Evolutionary conservation across 306 rosid species (phyloP), one percentile per base, ranked within the genome.

Genomic region (Cicer judaicum): DNA sequence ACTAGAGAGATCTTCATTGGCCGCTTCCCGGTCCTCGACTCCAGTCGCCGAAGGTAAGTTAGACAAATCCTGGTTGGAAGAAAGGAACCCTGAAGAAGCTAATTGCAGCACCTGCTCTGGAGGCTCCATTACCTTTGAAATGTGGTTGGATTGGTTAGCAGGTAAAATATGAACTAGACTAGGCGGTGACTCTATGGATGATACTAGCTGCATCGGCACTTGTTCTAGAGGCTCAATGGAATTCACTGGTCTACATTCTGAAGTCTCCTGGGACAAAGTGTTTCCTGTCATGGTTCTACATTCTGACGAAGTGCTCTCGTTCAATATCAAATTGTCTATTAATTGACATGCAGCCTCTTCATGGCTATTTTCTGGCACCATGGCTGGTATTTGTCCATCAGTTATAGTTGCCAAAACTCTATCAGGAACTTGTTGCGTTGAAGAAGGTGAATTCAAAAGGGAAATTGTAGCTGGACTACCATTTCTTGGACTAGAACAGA

Each of bases 141-240:
- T 67, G n/a, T 49, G 49, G 54, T 46, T 63, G 42, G 81, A 24
- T 64, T 46, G 71, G 56, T 79, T 39, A 47, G 52, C 60, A 62
- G 65, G 72, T 54, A 40, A 52, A 68, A 38, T 39, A 53, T 74
- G 71, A 74, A 47, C 67, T 54, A 38, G 16, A 63, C 74, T 64
- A 47, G 70, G 43, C 24, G 64, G 77, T 72, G 82, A 68, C 73
- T 80, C 82, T 47, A 77, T 43, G 40, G 84, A 40, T 67, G 78
- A 76, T 7, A 64, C 15, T 56, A 68, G 72, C 63, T 46, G 84
- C 78, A 53, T 69, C 55, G 41, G 85, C 78, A 59, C 64, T 74
- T 65, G 83, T 60, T 50, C 79, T 47, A 15, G 66, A 68, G 87
- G 85, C 70, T 82, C 87, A 40, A 36, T 64, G 63, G 15, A 36